A percentile compares a stretch with the other conserved stretches of the same genome.
Evolutionary conservation across 495 filamentous ascomycete genomes (phyloP).

Genomic region (Penicillium mononematosum): DNA sequence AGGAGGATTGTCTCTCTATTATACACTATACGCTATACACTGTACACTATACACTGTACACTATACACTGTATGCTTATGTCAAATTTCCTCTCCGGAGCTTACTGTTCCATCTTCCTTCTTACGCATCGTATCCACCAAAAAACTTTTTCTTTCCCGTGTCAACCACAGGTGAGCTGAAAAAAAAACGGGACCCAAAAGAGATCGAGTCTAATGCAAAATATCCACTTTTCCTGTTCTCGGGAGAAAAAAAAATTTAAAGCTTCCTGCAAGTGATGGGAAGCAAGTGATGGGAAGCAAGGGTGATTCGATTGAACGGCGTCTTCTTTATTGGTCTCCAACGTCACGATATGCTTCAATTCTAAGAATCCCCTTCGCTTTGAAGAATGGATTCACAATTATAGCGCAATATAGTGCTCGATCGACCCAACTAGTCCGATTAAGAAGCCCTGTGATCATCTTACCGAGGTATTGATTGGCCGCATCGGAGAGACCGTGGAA

Average conservation of each 20-base stretch:
- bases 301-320: not conserved
- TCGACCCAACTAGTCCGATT: not conserved
- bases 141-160: slow-evolving; percentile 15
- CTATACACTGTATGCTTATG: no score
- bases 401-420: not conserved
- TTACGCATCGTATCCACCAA: slow-evolving; percentile 21
- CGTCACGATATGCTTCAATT: not conserved
- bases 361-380: no score
- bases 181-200: slow-evolving; percentile 4
- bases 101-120: slow-evolving; percentile 6
- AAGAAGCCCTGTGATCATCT: slow-evolving; percentile 3
- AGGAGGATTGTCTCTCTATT: slow-evolving; percentile 3
- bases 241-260: slow-evolving; percentile 11
- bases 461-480: slow-evolving; percentile 24
- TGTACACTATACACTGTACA: no score
- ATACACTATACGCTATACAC: no score
- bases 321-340: not conserved
- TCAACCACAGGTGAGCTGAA: slow-evolving; percentile 11
- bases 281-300: slow-evolving; percentile 4
- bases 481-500: not conserved
- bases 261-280: slow-evolving; percentile 11
- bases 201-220: slow-evolving; percentile 11
- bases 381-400: not conserved
- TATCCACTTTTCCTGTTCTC: slow-evolving; percentile 12
- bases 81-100: slow-evolving; percentile 11